Conservation (phyloP, 148 eudicot species). For the Oxyria digyna region DNA sequence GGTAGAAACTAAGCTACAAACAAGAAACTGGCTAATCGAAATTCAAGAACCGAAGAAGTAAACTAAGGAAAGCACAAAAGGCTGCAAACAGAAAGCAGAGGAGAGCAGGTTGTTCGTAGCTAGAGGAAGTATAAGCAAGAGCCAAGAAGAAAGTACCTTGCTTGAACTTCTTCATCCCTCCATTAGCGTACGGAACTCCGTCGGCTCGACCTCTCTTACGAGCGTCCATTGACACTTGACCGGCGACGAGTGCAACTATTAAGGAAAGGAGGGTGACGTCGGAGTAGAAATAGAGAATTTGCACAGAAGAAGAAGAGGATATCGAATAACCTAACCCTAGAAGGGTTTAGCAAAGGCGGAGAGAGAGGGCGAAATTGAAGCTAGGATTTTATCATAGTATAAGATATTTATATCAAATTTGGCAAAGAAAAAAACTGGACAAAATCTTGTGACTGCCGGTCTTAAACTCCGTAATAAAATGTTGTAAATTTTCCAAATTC, state of each 20-base stretch:
- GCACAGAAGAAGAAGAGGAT: background rate
- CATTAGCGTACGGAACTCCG: slow-evolving; percentile 21
- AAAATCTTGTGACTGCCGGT: too few relatives aligned
- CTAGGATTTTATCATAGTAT: background rate
- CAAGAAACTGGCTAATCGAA: background rate
- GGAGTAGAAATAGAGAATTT: background rate
- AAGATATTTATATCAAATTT: background rate
- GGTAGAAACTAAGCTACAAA: background rate
- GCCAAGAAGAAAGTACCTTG: slow-evolving; percentile 24
- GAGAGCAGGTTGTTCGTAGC: background rate
- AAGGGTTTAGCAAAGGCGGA: slow-evolving; percentile 6
- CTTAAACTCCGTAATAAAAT: too few relatives aligned
- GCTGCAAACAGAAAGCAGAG: background rate
- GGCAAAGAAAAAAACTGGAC: too few relatives aligned
- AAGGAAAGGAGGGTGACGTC: background rate
- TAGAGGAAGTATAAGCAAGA: background rate
- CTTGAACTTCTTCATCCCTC: slow-evolving; percentile 36
- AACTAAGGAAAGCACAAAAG: background rate
- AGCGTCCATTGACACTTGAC: slow-evolving; percentile 20
- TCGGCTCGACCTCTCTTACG: slow-evolving; percentile 31
- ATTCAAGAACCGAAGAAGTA: background rate
- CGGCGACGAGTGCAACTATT: background rate
- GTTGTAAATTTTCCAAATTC: too few relatives aligned
- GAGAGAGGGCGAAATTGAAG: background rate
- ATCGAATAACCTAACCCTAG: background rate